Conservation (phyloP, 2,329 filamentous ascomycete genomes). For the Botrytis porri region DNA sequence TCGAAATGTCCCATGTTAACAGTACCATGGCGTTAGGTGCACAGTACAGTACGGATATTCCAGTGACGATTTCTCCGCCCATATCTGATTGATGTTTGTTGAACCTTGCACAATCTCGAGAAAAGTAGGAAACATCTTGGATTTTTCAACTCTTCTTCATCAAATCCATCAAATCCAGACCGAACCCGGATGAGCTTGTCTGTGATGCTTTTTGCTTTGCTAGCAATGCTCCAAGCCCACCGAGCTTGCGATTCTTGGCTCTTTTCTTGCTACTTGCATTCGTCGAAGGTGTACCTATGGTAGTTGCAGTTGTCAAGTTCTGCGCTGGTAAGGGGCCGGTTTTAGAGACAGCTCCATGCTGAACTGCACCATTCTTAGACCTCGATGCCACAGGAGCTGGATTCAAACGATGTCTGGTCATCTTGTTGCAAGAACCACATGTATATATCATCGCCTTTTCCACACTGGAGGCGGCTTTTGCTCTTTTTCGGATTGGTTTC, state of each 20-base stretch:
- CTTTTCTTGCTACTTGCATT: conserved; percentile 63
- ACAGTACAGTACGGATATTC: neutral
- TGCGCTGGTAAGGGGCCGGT: neutral
- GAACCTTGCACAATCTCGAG: neutral
- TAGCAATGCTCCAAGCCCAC: conserved; percentile 63
- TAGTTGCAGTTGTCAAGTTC: neutral
- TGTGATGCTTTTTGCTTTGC: conserved; percentile 33
- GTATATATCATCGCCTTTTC: conserved; percentile 31
- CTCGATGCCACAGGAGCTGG: conserved; percentile 13
- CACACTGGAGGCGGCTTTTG: conserved; percentile 14
- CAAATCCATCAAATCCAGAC: conserved; percentile 42
- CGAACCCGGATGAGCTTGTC: conserved; percentile 29
- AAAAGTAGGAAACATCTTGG: too few relatives aligned
- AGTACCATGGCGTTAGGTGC: neutral
- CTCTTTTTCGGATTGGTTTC: neutral
- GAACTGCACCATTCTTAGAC: conserved; percentile 8
- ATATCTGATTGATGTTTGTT: neutral
- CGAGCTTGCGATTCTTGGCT: conserved; percentile 59
- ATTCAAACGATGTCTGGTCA: conserved; percentile 28
- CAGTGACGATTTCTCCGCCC: neutral
- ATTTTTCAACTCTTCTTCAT: conserved; percentile 39
- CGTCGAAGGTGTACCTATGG: conserved; percentile 40
- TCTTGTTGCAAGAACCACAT: conserved; percentile 33
- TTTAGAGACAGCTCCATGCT: neutral
- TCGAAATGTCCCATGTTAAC: neutral